Conservation (phyloP, 2,329 filamentous ascomycete species). For the Paramyrothecium roridum region DNA sequence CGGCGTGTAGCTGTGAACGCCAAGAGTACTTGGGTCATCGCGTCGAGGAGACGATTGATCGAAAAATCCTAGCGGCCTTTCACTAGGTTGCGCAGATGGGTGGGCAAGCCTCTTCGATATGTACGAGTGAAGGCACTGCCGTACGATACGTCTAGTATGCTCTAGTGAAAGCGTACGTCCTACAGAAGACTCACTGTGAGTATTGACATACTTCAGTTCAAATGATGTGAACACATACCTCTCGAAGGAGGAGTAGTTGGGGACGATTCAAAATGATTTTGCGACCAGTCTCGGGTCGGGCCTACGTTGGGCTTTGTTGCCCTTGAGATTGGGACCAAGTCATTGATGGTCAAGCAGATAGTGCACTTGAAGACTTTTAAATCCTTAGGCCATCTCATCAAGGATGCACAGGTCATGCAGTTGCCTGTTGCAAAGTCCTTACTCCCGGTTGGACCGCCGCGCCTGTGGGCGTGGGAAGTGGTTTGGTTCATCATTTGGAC, state of each 20-base stretch:
- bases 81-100: not conserved
- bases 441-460: conserved; percentile 30
- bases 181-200: not conserved
- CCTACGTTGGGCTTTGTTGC: conserved; percentile 14
- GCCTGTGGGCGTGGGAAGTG: conserved; percentile 22
- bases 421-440: conserved; percentile 66
- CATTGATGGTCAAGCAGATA: conserved; percentile 81
- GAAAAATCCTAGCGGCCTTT: not conserved
- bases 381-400: conserved; percentile 74
- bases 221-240: not conserved
- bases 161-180: conserved; percentile 24
- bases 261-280: not conserved
- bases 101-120: conserved; percentile 20
- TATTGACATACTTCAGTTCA: not conserved
- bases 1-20: not conserved
- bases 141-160: conserved; percentile 27
- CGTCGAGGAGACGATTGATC: not conserved
- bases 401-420: conserved; percentile 83
- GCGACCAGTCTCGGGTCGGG: not conserved
- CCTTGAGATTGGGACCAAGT: conserved; percentile 44
- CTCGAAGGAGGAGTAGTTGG: not conserved
- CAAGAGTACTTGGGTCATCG: not conserved
- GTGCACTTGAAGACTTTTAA: conserved; percentile 77
- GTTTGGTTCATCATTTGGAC: conserved; percentile 18
- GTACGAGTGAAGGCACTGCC: conserved; percentile 29